Conservation (phyloP, 768 basidiomycete genomes). For the Mycena galericulata region DNA sequence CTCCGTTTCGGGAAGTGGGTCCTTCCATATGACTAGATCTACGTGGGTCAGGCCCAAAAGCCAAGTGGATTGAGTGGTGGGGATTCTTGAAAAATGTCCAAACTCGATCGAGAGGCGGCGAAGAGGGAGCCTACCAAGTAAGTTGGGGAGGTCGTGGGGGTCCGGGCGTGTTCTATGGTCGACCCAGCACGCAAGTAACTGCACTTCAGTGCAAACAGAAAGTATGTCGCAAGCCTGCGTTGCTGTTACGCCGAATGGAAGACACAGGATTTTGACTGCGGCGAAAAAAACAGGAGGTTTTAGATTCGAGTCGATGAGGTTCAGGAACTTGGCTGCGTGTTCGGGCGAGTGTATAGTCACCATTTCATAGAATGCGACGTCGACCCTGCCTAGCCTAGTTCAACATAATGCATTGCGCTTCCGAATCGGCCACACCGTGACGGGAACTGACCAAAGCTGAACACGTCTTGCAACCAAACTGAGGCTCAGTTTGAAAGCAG, state of each 20-base stretch:
- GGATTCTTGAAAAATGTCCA: not conserved
- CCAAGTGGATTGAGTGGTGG: not conserved
- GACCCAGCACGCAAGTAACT: not conserved
- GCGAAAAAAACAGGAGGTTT: not conserved
- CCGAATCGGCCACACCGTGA: not conserved
- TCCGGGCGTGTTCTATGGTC: too few species aligned
- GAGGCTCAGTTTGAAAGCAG: not conserved
- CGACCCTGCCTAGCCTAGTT: not conserved
- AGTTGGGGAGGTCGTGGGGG: too few species aligned
- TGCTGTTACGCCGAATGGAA: not conserved
- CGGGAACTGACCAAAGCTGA: slow-evolving; percentile 1
- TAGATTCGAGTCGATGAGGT: not conserved
- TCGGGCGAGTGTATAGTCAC: not conserved
- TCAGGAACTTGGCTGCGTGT: not conserved
- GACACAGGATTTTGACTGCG: not conserved
- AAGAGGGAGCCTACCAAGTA: not conserved
- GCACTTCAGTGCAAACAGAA: not conserved
- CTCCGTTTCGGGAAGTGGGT: too few species aligned
- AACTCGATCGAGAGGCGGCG: slow-evolving; percentile 1
- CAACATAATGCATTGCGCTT: not conserved
- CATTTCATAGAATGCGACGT: not conserved
- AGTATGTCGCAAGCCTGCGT: not conserved
- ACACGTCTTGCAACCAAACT: slow-evolving; percentile 1
- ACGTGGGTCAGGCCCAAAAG: not conserved
- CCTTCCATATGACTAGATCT: not conserved